A percentile compares a stretch with the other conserved stretches of the same genome.
These are phyloP conservation scores for Coprinopsis marcescibilis DNA, from an alignment of 768 basidiomycete genomes.

Conservation along the genomic window DNA sequence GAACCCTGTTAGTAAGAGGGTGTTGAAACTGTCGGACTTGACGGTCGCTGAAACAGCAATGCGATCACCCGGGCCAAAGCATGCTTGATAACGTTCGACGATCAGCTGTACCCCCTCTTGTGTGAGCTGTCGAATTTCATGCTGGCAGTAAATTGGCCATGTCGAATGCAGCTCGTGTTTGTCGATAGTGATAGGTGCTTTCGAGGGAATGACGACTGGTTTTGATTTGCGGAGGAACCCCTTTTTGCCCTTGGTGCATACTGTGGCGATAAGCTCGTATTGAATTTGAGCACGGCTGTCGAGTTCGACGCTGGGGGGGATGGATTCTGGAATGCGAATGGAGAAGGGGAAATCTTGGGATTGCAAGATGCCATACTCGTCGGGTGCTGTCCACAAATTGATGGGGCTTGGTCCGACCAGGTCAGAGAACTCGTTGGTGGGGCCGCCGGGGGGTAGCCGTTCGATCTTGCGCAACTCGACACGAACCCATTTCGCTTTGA, in stretches of 20 bases:
- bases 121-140: conserved; percentile 58
- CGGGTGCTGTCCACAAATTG: conserved; percentile 75
- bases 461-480: conserved; percentile 92
- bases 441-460: conserved; percentile 65
- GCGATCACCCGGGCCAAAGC: conserved; percentile 83
- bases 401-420: conserved; percentile 78
- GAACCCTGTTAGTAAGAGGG: conserved; percentile 75
- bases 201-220: conserved; percentile 58
- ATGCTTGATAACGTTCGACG: conserved; percentile 70
- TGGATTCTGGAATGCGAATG: conserved; percentile 88
- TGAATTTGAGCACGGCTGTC: conserved; percentile 72
- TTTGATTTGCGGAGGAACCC: conserved; percentile 81
- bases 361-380: conserved; percentile 64
- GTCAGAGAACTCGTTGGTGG: conserved; percentile 69
- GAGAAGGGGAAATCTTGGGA: conserved; percentile 86
- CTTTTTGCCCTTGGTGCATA: conserved; percentile 86
- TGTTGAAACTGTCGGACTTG: conserved; percentile 61
- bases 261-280: conserved; percentile 85
- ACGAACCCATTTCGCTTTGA: conserved; percentile 89
- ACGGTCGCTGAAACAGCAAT: conserved; percentile 67
- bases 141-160: conserved; percentile 86
- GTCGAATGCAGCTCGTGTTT: conserved; percentile 92
- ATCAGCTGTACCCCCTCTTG: conserved; percentile 71
- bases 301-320: conserved; percentile 80
- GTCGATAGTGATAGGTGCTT: conserved; percentile 74